phyloP scores from a whole-genome alignment of 192 early-diverging fungal species.

The Pilobolus umbonatus region DNA sequence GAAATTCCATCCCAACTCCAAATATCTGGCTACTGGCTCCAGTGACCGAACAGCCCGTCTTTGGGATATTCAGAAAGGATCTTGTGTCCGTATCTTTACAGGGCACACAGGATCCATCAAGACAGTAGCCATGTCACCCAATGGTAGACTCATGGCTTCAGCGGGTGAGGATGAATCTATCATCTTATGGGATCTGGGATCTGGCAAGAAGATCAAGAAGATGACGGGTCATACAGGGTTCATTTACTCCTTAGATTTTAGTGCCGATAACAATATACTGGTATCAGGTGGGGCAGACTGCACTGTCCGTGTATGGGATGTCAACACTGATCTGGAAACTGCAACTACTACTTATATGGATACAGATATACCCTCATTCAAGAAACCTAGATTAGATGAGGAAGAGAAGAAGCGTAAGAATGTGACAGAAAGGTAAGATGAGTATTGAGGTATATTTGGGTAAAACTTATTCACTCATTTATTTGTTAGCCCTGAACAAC shows the following conservation, averaged over 20 bases:
- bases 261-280: slow-evolving; percentile 71
- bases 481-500: slow-evolving; percentile 39
- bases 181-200: slow-evolving; percentile 89
- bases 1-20: slow-evolving; percentile 94
- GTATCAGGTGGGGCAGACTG: slow-evolving; percentile 84
- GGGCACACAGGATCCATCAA: slow-evolving; percentile 82
- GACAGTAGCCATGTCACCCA: slow-evolving; percentile 84
- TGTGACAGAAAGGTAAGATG: slow-evolving; percentile 29
- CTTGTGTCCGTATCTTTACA: slow-evolving; percentile 84
- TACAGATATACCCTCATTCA: slow-evolving; percentile 6
- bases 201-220: slow-evolving; percentile 75
- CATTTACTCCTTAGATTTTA: slow-evolving; percentile 85
- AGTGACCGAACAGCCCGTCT: slow-evolving; percentile 87
- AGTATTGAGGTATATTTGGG: neutral
- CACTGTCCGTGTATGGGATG: slow-evolving; percentile 89
- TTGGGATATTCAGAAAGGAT: slow-evolving; percentile 88
- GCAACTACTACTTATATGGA: slow-evolving; percentile 13
- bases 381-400: slow-evolving; percentile 11
- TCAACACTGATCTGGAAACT: slow-evolving; percentile 47
- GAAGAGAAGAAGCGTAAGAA: slow-evolving; percentile 23
- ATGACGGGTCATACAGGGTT: slow-evolving; percentile 81
- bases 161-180: slow-evolving; percentile 81
- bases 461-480: slow-evolving; percentile 2
- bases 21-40: slow-evolving; percentile 80
- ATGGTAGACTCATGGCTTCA: slow-evolving; percentile 87